phyloP scores from a whole-genome alignment of 768 basidiomycete species.

The Coprinellus aureogranulatus region DNA sequence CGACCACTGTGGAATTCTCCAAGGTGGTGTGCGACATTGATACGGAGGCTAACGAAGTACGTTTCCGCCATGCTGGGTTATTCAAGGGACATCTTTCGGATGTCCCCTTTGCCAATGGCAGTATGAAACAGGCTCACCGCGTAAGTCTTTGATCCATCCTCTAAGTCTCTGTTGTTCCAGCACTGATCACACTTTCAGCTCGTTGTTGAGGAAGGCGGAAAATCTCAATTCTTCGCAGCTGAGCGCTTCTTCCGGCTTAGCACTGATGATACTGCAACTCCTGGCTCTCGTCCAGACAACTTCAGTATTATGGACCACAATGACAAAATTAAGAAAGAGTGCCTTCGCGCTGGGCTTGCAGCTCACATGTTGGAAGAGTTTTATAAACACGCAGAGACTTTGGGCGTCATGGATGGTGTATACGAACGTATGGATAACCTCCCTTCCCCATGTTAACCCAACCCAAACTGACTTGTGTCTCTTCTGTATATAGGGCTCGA shows the following conservation, averaged over 20 bases:
- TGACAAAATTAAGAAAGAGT: background rate
- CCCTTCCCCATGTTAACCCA: background rate
- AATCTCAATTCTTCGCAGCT: background rate
- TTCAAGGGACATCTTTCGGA: background rate
- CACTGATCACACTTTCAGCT: no score
- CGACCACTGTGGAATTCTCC: no score
- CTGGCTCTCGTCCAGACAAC: background rate
- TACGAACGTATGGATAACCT: background rate
- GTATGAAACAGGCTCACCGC: background rate
- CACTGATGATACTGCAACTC: background rate
- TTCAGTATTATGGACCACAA: background rate
- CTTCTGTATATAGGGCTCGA: background rate
- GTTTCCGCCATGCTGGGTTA: background rate
- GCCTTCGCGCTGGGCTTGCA: background rate
- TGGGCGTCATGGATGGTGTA: background rate
- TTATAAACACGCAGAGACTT: background rate
- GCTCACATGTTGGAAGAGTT: background rate
- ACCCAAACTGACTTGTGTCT: background rate
- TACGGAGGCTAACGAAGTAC: background rate
- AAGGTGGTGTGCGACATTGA: background rate
- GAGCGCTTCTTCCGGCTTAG: background rate
- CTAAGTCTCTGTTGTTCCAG: no score
- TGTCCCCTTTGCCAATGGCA: background rate
- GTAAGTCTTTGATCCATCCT: no score
- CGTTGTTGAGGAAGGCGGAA: no score